These are phyloP conservation scores for Trypanosoma congolense DNA, from an alignment of 208 protist genomes.

Conservation along the genomic window DNA sequence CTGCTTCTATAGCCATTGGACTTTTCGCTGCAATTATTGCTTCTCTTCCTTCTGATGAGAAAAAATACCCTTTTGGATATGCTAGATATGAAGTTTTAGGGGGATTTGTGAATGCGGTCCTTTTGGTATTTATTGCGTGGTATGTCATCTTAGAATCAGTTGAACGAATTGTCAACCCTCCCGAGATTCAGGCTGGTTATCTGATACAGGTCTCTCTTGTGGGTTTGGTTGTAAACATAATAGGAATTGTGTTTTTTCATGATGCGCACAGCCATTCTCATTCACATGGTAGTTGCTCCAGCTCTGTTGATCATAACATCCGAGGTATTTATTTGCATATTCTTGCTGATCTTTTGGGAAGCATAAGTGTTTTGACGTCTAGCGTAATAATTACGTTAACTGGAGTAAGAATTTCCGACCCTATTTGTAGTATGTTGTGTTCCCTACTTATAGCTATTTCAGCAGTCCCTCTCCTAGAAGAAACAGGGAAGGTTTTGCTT, in stretches of 20 bases:
- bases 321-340: conserved; percentile 86
- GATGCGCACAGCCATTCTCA: conserved; percentile 54
- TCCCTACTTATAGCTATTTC: conserved; percentile 62
- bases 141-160: conserved; percentile 80
- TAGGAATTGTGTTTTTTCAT: conserved; percentile 84
- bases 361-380: conserved; percentile 83
- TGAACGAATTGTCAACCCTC: conserved; percentile 71
- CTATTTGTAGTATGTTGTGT: conserved; percentile 74
- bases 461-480: conserved; percentile 67
- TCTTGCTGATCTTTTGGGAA: conserved; percentile 81
- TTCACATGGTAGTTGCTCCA: conserved; percentile 28
- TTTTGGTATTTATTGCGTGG: conserved; percentile 73
- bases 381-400: conserved; percentile 63
- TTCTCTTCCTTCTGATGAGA: conserved; percentile 80
- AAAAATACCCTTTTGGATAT: conserved; percentile 80
- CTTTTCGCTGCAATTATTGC: conserved; percentile 88
- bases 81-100: conserved; percentile 75
- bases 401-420: conserved; percentile 57
- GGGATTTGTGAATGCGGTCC: conserved; percentile 84
- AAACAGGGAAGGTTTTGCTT: conserved; percentile 73
- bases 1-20: conserved; percentile 91
- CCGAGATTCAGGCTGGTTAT: conserved; percentile 66
- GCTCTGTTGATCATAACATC: conserved; percentile 72
- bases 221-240: conserved; percentile 79
- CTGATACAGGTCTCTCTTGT: conserved; percentile 75